Conservation (phyloP, 768 basidiomycete species). For the Podaxis sp. region DNA sequence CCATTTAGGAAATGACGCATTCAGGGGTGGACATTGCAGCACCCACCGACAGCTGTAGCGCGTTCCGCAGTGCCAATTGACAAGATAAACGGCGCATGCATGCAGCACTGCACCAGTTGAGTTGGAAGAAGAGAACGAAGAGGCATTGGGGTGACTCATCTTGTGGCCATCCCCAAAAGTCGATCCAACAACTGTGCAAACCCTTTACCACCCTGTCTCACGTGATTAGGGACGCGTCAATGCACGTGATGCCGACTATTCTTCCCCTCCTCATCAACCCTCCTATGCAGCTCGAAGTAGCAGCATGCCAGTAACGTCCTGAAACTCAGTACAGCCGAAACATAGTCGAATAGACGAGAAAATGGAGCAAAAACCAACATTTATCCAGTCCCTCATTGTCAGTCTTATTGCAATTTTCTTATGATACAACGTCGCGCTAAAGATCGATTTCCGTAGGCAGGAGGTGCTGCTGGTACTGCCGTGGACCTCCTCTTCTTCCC, state of each 20-base stretch:
- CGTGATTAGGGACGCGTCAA: conserved; percentile 5
- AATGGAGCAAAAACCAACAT: conserved; percentile 32
- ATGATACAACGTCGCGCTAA: conserved; percentile 2
- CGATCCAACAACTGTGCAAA: not conserved
- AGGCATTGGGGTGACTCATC: conserved; percentile 2
- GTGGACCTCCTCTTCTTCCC: conserved; percentile 97
- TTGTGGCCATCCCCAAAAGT: conserved; percentile 6
- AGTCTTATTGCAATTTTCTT: conserved; percentile 15
- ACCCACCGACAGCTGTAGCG: not conserved
- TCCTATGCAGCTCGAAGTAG: not conserved
- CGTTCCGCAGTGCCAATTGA: not conserved
- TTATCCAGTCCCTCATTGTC: conserved; percentile 44
- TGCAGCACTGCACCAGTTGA: not conserved
- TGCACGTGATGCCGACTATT: conserved; percentile 2
- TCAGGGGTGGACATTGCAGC: conserved; percentile 1
- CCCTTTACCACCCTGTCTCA: conserved; percentile 5
- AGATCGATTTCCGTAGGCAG: conserved; percentile 46
- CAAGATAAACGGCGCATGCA: not conserved
- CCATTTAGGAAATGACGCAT: conserved; percentile 3
- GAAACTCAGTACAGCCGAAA: not conserved
- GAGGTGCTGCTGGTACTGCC: conserved; percentile 86
- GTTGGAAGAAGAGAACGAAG: conserved; percentile 7
- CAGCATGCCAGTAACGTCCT: not conserved
- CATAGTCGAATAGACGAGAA: not conserved
- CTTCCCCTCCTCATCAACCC: no score